These are phyloP conservation scores for Houttuynia cordata DNA, from an alignment of 164 flowering plant genomes.

Conservation along the genomic window DNA sequence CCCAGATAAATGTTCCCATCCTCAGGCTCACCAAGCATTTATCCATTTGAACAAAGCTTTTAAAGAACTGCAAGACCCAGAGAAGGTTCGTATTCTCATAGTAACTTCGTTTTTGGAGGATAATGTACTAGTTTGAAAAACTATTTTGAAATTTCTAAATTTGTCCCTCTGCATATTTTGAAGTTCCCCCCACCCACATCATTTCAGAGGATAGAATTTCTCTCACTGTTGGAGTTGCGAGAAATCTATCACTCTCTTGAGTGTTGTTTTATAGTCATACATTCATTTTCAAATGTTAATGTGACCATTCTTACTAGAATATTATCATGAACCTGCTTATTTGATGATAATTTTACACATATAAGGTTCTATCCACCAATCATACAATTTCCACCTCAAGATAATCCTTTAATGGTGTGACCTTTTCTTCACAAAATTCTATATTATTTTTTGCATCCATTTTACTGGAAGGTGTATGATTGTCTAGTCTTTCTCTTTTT, in stretches of 20 bases:
- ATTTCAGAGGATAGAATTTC: no score
- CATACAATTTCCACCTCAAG: no score
- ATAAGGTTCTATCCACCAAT: no score
- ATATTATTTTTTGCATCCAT: neutral
- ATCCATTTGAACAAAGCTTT: conserved; percentile 68
- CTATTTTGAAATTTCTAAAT: neutral
- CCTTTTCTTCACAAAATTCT: no score
- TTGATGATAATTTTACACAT: no score
- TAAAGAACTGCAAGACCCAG: conserved; percentile 86
- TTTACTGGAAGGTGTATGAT: neutral
- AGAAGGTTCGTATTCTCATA: conserved; percentile 36
- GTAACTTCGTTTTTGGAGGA: neutral
- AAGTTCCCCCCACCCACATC: no score
- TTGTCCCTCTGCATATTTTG: neutral
- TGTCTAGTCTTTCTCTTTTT: neutral
- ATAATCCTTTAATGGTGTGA: neutral
- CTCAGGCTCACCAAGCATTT: conserved; percentile 82
- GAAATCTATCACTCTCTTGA: no score
- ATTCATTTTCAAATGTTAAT: no score
- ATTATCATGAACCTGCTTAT: no score
- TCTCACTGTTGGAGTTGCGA: no score
- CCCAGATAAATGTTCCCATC: conserved; percentile 93
- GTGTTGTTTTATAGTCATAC: no score
- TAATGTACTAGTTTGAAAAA: neutral
- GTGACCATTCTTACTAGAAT: no score